Evolutionary conservation across 345 rosid genomes (phyloP), one percentile per base, ranked within the genome.

Genomic region (Garcia nutans): DNA sequence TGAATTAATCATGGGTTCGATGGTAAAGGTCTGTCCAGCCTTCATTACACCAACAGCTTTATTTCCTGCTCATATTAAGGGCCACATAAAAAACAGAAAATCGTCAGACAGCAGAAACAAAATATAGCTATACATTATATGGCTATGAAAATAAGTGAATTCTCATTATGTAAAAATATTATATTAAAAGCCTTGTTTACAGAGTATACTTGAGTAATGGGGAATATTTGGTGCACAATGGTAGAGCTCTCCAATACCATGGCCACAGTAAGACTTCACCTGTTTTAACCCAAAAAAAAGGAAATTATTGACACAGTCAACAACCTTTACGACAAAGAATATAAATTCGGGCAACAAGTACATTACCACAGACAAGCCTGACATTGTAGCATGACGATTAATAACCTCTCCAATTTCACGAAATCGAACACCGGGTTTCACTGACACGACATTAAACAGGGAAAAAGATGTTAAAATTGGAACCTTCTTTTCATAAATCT

Each of bases 211-310:
- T 75, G 86, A 92, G 73, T 96, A 96, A 82, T 96, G 98, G 31
- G 98, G 99, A 88, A 96, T 90, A 82, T 93, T 91, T 64, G 99
- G 99, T 5, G 99, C 98, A 66, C 98, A 96, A 81, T 96, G 99
- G 76, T 93, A 96, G 73, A 93, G 94, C 87, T 96, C 97, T 63
- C 99, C 99, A 61, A 96, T 89, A 61, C 99, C 99, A 77, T 96
- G 99, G 67, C 98, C 99, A 24, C 98, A 96, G 68, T 87, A 89
- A 12, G 99, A 91, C 83, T 88, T 90, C 82, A 93, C 99, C 99
- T 95, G 79, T 82, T 79, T 72, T 42, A 69, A 76, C 26, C 65
- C 24, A 73, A 76, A 50, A 13, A 23, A 42, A 33, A 65, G 64
- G n/a, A 49, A 66, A 74, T 37, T 72, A 73, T 42, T 5, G 16